Evolutionary conservation across 371 early-diverging fungal genomes (phyloP).

Genomic region (Actinomortierella ambigua): DNA sequence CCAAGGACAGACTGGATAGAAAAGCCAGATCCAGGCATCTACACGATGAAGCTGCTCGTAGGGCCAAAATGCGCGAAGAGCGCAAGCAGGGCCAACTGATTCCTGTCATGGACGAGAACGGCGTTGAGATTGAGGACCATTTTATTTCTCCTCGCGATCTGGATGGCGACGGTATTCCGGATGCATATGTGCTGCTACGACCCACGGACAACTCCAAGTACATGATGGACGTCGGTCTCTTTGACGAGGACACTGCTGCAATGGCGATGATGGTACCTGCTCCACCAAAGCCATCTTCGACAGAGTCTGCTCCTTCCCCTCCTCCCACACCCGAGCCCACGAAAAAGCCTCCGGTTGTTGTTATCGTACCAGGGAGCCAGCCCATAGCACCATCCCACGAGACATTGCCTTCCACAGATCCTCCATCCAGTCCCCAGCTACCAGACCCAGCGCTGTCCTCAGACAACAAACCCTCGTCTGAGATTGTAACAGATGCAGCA

Average conservation of each 20-base stretch:
- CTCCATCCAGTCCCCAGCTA: no score
- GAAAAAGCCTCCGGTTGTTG: no score
- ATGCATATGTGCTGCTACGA: constrained; percentile 27
- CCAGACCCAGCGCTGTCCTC: no score
- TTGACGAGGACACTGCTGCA: constrained; percentile 27
- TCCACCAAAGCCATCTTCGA: no score
- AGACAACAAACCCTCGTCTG: no score
- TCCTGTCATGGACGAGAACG: constrained; percentile 34
- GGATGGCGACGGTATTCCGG: constrained; percentile 38
- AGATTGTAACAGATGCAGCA: no score
- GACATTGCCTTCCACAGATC: no score
- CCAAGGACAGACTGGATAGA: background rate
- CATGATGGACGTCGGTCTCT: constrained; percentile 34
- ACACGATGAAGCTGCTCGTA: background rate
- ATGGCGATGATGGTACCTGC: no score
- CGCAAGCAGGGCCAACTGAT: constrained; percentile 31
- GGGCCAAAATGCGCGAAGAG: constrained; percentile 17
- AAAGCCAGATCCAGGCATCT: background rate
- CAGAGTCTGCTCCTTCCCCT: no score
- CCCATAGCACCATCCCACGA: no score
- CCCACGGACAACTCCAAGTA: constrained; percentile 18
- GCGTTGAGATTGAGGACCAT: constrained; percentile 30
- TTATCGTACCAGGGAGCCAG: no score
- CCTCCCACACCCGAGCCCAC: no score
- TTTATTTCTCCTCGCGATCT: constrained; percentile 38